Base-by-base conservation (phyloP, 2,329 filamentous ascomycete species). In the Orbilia javanica region DNA sequence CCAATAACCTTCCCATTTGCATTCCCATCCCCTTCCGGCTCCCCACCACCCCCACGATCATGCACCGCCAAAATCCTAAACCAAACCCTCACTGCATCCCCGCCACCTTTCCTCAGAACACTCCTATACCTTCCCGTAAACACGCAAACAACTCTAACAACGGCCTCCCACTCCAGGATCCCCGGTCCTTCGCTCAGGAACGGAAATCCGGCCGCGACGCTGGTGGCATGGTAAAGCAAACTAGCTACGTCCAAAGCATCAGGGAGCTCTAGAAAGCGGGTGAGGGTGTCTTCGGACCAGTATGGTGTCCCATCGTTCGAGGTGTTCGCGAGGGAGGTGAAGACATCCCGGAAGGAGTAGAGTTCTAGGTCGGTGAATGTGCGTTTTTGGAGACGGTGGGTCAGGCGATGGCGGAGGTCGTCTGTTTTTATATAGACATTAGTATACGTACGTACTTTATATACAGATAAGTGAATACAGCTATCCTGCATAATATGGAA, bases 11-110 rank as follows among this genome's bases (percentile, higher is more conserved):
- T 80, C 48, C 64, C 8, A 20, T n/a, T 50, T 5, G 15, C 34
- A 11, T 34, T 27, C n/a, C 11, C 27, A 34, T 46, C 34, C 4
- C 15, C n/a, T n/a, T n/a, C n/a, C n/a, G n/a, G n/a, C n/a, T n/a
- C n/a, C 13, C 87, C 83, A 77, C 86, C 87, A 27, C 87, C 83
- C 75, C 86, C 87, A 62, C 90, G 87, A 82, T 93, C 92, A 81
- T 91, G 90, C 2, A 93, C 90, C 4, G 91, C 91, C 80, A 93
- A 82, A 81, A 91, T 92, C 81, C 89, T 89, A 84, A 93, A 94
- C 10, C 93, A 82, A 62, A 93, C 85, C 83, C 90, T 90, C 29
- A 87, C 86, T 79, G 90, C 87, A 81, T 90, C 89, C 46, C 70
- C 71, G 0, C 48, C 79, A 44, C 67, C 69, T 52, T 63, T 79